phyloP scores from a whole-genome alignment of 305 asterid species.

The Fraxinus baroniana region DNA sequence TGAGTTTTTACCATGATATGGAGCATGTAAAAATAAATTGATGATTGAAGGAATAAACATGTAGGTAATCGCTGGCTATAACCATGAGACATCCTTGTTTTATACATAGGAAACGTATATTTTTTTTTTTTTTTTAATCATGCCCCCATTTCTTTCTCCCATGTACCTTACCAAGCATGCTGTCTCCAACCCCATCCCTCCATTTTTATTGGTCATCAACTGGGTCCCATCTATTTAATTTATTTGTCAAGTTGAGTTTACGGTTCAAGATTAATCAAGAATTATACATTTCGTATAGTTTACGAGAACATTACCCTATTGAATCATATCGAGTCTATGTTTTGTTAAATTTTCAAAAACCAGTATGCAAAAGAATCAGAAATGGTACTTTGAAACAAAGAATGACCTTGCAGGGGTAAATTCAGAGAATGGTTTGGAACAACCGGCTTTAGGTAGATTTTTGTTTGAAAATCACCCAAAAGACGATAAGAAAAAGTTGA shows the following conservation, averaged over 20 bases:
- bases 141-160: slow-evolving; percentile 28
- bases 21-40: slow-evolving; percentile 27
- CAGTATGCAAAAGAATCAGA: too few species aligned
- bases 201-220: neutral
- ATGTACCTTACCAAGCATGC: slow-evolving; percentile 38
- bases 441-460: too few species aligned
- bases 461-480: too few species aligned
- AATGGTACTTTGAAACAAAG: too few species aligned
- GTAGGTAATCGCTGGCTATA: slow-evolving; percentile 38
- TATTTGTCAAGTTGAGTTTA: neutral
- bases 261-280: neutral
- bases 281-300: neutral
- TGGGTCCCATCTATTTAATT: neutral
- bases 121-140: slow-evolving; percentile 28
- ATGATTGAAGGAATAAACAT: slow-evolving; percentile 34
- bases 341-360: too few species aligned
- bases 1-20: slow-evolving; percentile 10
- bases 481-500: too few species aligned
- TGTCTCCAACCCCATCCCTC: slow-evolving; percentile 37
- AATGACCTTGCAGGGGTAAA: too few species aligned
- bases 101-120: slow-evolving; percentile 57
- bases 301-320: too few species aligned
- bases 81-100: slow-evolving; percentile 44
- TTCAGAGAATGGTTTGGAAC: too few species aligned
- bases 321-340: too few species aligned